Percentiles rank a stretch among this genome's conserved stretches.
These are phyloP conservation scores for Gymnopus androsaceus DNA, from an alignment of 1,284 basidiomycete species.

Conservation along the genomic window DNA sequence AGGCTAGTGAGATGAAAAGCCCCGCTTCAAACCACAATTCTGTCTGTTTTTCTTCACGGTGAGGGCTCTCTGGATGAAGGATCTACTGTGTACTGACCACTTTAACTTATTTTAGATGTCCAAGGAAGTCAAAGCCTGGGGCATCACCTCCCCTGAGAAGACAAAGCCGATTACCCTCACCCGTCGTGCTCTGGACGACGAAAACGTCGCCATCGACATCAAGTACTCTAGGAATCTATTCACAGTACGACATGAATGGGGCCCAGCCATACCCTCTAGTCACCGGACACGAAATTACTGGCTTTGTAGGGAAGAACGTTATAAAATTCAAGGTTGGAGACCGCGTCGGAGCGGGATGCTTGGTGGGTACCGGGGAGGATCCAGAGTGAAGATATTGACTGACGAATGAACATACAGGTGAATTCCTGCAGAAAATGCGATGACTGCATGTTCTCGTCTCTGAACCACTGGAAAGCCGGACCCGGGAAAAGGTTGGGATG, in stretches of 20 bases:
- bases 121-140: constrained; percentile 6
- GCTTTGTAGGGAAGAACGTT: constrained; percentile 11
- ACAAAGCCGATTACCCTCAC: background rate
- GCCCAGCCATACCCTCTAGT: constrained; percentile 6
- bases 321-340: constrained; percentile 12
- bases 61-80: no score
- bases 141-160: background rate
- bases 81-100: no score
- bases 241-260: constrained; percentile 9
- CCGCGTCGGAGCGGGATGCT: constrained; percentile 7
- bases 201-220: constrained; percentile 12
- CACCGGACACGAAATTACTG: constrained; percentile 10
- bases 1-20: no score
- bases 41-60: no score
- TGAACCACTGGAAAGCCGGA: constrained; percentile 13
- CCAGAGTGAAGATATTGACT: constrained; percentile 1
- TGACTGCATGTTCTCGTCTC: constrained; percentile 3
- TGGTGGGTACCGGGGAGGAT: constrained; percentile 6
- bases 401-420: background rate
- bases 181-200: constrained; percentile 4
- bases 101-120: constrained; percentile 1
- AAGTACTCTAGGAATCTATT: constrained; percentile 13
- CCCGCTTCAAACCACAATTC: no score
- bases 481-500: constrained; percentile 10
- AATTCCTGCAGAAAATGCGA: background rate